Base-by-base conservation (phyloP, 1,284 basidiomycete species). In the Pseudozyma pruni region DNA sequence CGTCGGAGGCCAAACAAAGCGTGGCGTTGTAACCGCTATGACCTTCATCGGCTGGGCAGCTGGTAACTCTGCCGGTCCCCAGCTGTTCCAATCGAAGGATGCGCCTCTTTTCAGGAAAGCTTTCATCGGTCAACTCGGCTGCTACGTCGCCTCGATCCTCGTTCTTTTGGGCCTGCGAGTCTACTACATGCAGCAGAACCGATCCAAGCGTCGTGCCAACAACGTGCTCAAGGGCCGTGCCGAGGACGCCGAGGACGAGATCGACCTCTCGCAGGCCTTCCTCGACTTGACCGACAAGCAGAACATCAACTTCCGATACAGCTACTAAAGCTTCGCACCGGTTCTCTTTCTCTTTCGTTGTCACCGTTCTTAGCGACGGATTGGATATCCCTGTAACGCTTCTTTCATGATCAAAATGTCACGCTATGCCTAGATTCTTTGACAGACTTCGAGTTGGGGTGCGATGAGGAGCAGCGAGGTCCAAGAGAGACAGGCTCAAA, bases 71-170 rank as follows among this genome's bases (percentile, higher is more conserved):
- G 58, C 63, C 7, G 70, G 74, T 4, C 73, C 79, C 4, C 79
- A 81, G 50, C 64, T 75, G 9, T 80, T 69, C 59, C 71, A 58
- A 20, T 47, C 59, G 4, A 55, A 59, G 20, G 64, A 74, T 33
- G 62, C 67, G n/a, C 52, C 79, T 11, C 38, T 60, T 11, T 81
- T 73, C 41, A 55, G 85, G 54, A 85, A 83, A 38, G 86, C 86
- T 1, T 87, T 87, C 64, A 79, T 85, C 29, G 85, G 83, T 1
- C 87, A 88, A 53, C 83, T 87, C 31, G 83, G 85, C 32, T 83
- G 87, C 52, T 87, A 87, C 59, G 85, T 83, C 22, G 71, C 87
- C 23, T 86, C 87, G 66, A 79, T 87, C 23, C 32, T 57, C 7
- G 73, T 74, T 10, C 78, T 84, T 5, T 64, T 85, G 11, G 71